Evolutionary conservation across 257 asterid genomes (phyloP), one percentile per base, ranked within the genome.

Genomic region (Eucommia ulmoides): DNA sequence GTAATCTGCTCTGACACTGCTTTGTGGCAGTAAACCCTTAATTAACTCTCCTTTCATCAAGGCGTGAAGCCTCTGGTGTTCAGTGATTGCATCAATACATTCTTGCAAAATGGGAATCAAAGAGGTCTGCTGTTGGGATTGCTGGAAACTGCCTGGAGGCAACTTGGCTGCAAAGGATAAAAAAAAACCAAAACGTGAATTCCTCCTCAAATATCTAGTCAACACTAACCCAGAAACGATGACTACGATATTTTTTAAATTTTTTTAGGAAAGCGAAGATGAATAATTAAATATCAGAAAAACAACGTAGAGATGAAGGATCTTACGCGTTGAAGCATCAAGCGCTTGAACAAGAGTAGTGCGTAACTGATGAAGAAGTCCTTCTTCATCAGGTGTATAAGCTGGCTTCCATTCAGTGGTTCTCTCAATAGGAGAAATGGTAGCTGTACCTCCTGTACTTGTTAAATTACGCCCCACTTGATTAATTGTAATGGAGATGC

Each of bases 21-120:
- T 80, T 49, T 78, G 89, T 38, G 94, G 91, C 54, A 89, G 93
- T 72, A 89, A 61, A 58, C 96, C 98, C 76, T 89, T 85, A 50
- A 79, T 78, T 93, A 94, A 85, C 60, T 89, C 98, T 63, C 98
- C 98, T 74, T 80, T 89, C 82, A 80, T 75, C 72, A 85, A 66
- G 52, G 93, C 64, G 55, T 63, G 81, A 65, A 89, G 96, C 67
- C 91, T 82, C 80, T 85, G 98, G 54, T 89, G 96, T 66, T 89
- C 96, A 45, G 83, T 69, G 38, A 89, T 73, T 71, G 88, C 93
- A 71, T 89, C 93, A 41, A 85, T 62, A 56, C 84, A 73, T 78
- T 78, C 98, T 69, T 75, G 94, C 51, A 89, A 51, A 62, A 67
- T 51, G 65, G 84, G 81, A 54, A 82, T 56, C 46, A 72, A 23